Conservation (phyloP, 331 rosid species). For the Rosa hybrid region DNA sequence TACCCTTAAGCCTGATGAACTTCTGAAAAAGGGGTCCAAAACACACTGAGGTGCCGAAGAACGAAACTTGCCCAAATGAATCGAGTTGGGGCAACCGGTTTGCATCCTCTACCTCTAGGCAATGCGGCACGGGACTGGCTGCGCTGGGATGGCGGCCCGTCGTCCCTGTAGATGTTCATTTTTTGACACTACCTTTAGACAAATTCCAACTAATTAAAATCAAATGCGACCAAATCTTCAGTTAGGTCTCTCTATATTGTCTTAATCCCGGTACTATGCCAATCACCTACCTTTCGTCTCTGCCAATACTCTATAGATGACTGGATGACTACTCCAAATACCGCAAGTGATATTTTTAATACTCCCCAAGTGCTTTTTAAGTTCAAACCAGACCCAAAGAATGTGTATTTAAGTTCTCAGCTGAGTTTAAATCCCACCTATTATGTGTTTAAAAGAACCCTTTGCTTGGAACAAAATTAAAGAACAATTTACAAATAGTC, state of each 20-base stretch:
- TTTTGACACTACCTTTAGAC: background rate
- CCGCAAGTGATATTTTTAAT: background rate
- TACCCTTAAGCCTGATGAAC: too few species aligned
- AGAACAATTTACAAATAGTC: background rate
- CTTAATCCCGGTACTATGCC: too few species aligned
- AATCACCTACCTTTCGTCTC: background rate
- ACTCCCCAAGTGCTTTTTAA: background rate
- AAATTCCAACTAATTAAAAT: background rate
- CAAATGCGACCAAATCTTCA: too few species aligned
- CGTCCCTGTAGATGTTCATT: background rate
- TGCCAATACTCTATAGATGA: background rate
- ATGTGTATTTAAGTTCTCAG: background rate
- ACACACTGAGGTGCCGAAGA: too few species aligned
- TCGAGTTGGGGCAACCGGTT: too few species aligned
- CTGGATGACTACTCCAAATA: background rate
- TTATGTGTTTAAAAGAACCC: background rate
- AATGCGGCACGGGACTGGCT: background rate
- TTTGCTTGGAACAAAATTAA: conserved; percentile 16
- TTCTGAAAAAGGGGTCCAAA: too few species aligned
- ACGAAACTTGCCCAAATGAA: too few species aligned
- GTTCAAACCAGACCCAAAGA: background rate
- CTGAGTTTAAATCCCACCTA: background rate
- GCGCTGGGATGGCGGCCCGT: background rate
- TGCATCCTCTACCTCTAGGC: background rate
- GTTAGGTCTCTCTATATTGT: too few species aligned